Base-by-base conservation (phyloP, 352 stramenopile genomes). In the Phytophthora pistaciae region DNA sequence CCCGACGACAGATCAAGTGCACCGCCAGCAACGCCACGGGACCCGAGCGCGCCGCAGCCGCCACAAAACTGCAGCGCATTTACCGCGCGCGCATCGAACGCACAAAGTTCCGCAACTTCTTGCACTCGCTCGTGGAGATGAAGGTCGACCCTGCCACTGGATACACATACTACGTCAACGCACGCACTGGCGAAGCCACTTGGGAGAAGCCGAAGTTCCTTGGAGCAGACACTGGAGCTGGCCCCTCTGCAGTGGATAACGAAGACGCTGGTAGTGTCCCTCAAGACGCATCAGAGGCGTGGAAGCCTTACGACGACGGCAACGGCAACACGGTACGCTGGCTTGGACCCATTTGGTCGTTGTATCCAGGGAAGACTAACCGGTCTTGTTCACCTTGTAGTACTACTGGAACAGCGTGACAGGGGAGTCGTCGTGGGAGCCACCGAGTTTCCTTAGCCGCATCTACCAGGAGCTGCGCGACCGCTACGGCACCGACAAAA, bases 391-490 rank as follows among this genome's bases (percentile, higher is more conserved):
- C 25, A n/a, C 27, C 5, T 16, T 14, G 46, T 59, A 93, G 85
- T 92, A 91, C 27, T 93, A 87, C 62, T 93, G 83, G 82, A 93
- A 93, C 66, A 83, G 74, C 36, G 38, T 71, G n/a, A 91, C 82
- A 2, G 80, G 80, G 25, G 84, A 92, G 58, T 90, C 85, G 9
- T 82, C 75, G 1, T 92, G 85, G 86, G 84, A 92, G 44, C 74
- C 85, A 7, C 84, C 83, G 62, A 63, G 42, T 5, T 83, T 91
- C 38, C 78, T 88, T 21, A 83, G 72, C 8, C 72, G 78, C 20
- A 90, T 91, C 31, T 86, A 87, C 29, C 56, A 82, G 61, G 84
- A 92, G 57, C 72, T 92, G 9, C 67, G 78, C 0, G 60, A 71
- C 16, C 83, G 85, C 14, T 94, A 91, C 54, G 74, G 82, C 10